Evolutionary conservation across 177 flowering plant genomes (phyloP), one percentile per base, ranked within the genome.

Genomic region (Vitis hybrid): DNA sequence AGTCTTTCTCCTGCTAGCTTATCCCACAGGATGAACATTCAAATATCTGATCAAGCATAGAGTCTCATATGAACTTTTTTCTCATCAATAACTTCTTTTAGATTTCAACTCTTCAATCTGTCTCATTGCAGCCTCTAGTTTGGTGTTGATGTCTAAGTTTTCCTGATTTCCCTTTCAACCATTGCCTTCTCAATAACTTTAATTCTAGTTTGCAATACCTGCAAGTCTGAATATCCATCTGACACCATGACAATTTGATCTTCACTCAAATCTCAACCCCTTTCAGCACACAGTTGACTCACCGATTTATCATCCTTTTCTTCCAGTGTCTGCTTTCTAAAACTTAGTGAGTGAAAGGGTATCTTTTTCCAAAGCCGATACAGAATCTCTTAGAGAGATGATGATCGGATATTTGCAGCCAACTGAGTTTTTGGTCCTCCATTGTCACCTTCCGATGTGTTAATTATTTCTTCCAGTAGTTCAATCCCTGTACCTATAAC

Each of bases 1-100:
- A 22, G 22, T 22, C 22, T 22, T 1, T 22, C 22, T 22, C 22
- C 2, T 80, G 26, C 26, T 22, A 22, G 72, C 83, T 79, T 26
- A 22, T 65, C 59, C 88, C 78, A 75, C 81, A 77, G 13, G 90
- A 83, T 45, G 94, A 88, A 73, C 78, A 71, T 20, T 87, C 87
- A 11, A 92, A 89, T 56, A 82, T 71, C 77, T 85, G 85, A 74
- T 92, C 97, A 53, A 90, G 96, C 76, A 86, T 72, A 52, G 86
- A 86, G 79, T 90, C 96, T 77, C 86, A 89, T 34, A 26, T 29
- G 53, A 20, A 20, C 20, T 20, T 20, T 66, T 68, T 64, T 59
- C 80, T 62, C 52, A 63, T 12, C 26, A 39, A 20, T 15, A 50
- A 67, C 51, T 61, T 69, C 68, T 76, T 57, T 70, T 14, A 57